phyloP scores from a whole-genome alignment of 2,329 filamentous ascomycete species.

The Fusarium nodosum region DNA sequence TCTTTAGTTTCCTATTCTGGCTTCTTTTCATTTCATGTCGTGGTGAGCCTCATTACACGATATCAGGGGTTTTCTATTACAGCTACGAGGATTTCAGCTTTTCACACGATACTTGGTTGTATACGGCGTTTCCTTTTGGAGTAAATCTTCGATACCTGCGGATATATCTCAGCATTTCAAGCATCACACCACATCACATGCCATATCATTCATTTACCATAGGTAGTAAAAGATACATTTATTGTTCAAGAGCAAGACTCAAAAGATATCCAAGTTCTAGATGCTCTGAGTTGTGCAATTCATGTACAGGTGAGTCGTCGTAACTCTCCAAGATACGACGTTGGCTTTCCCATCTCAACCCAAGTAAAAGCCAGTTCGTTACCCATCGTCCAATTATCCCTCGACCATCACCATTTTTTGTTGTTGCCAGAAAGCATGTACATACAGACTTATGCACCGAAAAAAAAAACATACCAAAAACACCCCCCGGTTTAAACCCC shows the following conservation, averaged over 20 bases:
- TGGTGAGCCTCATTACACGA: slow-evolving; percentile 34
- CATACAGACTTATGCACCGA: slow-evolving; percentile 31
- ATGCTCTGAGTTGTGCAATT: slow-evolving; percentile 23
- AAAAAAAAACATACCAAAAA: slow-evolving; percentile 9
- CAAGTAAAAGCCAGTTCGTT: slow-evolving; percentile 8
- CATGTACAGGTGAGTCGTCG: slow-evolving; percentile 36
- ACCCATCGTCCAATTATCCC: slow-evolving; percentile 17
- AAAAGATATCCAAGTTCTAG: neutral
- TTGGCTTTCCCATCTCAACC: slow-evolving; percentile 11
- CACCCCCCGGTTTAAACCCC: neutral
- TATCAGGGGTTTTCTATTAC: slow-evolving; percentile 33
- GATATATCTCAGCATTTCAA: no score
- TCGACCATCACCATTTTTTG: slow-evolving; percentile 26
- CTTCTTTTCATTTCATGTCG: slow-evolving; percentile 15
- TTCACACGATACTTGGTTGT: neutral
- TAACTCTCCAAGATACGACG: neutral
- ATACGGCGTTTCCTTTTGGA: neutral
- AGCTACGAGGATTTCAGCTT: neutral
- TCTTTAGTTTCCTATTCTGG: slow-evolving; percentile 27
- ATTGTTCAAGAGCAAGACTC: slow-evolving; percentile 15
- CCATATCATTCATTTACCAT: neutral
- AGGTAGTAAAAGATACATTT: slow-evolving; percentile 8
- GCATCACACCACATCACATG: neutral
- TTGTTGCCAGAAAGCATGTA: slow-evolving; percentile 26
- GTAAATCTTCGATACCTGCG: no score